These are phyloP conservation scores for Ceratocystis huliohia DNA, from an alignment of 2,329 filamentous ascomycete species.

Conservation along the genomic window DNA sequence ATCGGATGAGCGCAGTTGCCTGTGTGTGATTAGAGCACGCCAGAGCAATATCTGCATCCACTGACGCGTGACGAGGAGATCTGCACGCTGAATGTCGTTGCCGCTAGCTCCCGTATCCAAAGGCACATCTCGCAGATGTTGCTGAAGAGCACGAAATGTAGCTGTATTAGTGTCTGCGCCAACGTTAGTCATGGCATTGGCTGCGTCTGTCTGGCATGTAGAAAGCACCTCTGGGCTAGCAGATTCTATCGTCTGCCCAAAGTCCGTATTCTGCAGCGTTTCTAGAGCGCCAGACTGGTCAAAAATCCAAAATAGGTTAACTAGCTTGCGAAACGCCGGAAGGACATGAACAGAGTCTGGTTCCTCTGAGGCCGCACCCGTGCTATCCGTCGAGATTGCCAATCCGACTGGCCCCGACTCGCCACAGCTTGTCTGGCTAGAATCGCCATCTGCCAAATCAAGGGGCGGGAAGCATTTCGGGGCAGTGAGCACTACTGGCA, in stretches of 20 bases:
- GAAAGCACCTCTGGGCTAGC: neutral
- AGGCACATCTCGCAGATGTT: slow-evolving; percentile 32
- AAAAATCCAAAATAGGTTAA: slow-evolving; percentile 39
- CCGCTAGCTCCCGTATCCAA: slow-evolving; percentile 27
- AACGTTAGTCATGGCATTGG: slow-evolving; percentile 24
- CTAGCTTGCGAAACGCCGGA: slow-evolving; percentile 37
- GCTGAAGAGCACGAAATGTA: slow-evolving; percentile 31
- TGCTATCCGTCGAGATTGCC: neutral
- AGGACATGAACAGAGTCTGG: slow-evolving; percentile 31
- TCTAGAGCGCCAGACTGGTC: slow-evolving; percentile 39
- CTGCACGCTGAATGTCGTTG: slow-evolving; percentile 39
- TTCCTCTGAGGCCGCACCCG: slow-evolving; percentile 20
- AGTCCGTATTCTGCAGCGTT: slow-evolving; percentile 31
- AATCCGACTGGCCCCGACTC: slow-evolving; percentile 4
- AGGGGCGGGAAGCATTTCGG: slow-evolving; percentile 29
- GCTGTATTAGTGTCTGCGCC: neutral
- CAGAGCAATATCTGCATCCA: slow-evolving; percentile 41
- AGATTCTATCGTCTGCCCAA: slow-evolving; percentile 23
- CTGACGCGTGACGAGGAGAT: slow-evolving; percentile 37
- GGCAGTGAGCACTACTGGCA: slow-evolving; percentile 35
- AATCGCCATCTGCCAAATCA: slow-evolving; percentile 14
- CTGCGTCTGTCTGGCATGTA: slow-evolving; percentile 25
- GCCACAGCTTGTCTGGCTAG: neutral
- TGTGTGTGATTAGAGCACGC: slow-evolving; percentile 31
- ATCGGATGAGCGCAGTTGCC: slow-evolving; percentile 23